These are phyloP conservation scores for Penicillium sp. DNA, from an alignment of 2,329 filamentous ascomycete genomes.

Conservation along the genomic window DNA sequence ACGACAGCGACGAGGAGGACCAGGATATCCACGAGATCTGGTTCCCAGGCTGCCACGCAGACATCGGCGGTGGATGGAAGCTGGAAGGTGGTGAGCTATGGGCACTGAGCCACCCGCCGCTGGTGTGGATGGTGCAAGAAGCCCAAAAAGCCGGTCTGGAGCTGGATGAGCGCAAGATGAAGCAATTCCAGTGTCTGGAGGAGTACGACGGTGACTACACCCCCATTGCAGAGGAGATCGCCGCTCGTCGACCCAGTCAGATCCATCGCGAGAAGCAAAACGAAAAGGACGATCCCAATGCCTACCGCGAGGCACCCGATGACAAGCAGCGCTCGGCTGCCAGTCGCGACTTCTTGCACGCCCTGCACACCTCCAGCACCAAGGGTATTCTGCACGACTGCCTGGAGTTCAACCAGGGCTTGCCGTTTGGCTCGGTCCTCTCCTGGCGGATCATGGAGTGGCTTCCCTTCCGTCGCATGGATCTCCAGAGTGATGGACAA, in stretches of 20 bases:
- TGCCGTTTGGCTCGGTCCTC: constrained; percentile 52
- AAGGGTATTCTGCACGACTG: constrained; percentile 63
- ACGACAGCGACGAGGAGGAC: constrained; percentile 31
- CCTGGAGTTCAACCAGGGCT: constrained; percentile 58
- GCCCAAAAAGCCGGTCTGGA: constrained; percentile 60
- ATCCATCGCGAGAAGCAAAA: constrained; percentile 2
- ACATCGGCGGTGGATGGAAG: constrained; percentile 73
- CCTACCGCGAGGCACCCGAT: constrained; percentile 12
- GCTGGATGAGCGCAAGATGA: constrained; percentile 65
- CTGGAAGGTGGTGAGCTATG: constrained; percentile 50
- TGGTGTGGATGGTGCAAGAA: constrained; percentile 66
- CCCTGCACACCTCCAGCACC: constrained; percentile 54
- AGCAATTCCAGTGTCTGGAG: constrained; percentile 59
- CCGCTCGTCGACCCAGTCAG: constrained; percentile 11
- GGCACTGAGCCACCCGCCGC: constrained; percentile 61
- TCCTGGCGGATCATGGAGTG: constrained; percentile 78
- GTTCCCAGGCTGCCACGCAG: constrained; percentile 72
- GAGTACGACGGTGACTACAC: constrained; percentile 36
- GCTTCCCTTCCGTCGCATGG: constrained; percentile 75
- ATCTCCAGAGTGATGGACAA: constrained; percentile 63
- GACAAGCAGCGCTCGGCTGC: constrained; percentile 26
- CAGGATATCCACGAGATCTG: constrained; percentile 72
- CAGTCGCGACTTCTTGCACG: constrained; percentile 49
- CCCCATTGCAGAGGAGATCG: constrained; percentile 28
- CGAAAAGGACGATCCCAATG: constrained; percentile 12